A percentile compares a stretch with the other conserved stretches of the same genome.
phyloP scores from a whole-genome alignment of 176 grass and related monocot genomes.

The Calamus simplicifolius region DNA sequence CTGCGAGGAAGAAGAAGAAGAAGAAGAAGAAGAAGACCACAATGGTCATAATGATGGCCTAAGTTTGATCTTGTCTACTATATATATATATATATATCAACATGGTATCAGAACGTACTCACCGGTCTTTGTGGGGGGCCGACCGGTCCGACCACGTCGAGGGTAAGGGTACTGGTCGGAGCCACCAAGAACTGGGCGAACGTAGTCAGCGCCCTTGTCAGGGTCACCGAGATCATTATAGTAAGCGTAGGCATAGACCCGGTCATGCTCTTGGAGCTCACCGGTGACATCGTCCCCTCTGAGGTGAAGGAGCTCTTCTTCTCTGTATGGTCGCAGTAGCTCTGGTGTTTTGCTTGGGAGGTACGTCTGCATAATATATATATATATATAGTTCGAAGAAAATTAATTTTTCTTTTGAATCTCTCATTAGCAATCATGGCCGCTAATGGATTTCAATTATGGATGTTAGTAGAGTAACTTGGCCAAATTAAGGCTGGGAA shows the following conservation, averaged over 20 bases:
- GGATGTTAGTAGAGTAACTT: too few relatives aligned
- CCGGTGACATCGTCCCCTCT: conserved; percentile 35
- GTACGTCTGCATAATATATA: conserved; percentile 54
- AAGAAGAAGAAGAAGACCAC: too few relatives aligned
- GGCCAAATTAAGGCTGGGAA: too few relatives aligned
- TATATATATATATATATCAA: too few relatives aligned
- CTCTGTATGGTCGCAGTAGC: conserved; percentile 36
- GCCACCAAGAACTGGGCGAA: conserved; percentile 56
- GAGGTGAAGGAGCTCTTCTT: conserved; percentile 58
- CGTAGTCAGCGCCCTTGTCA: conserved; percentile 26
- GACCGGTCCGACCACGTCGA: conserved; percentile 67
- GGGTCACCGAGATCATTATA: conserved; percentile 81
- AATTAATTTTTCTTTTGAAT: background rate
- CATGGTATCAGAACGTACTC: too few relatives aligned
- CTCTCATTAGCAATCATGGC: too few relatives aligned
- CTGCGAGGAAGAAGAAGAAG: background rate
- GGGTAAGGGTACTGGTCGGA: conserved; percentile 61
- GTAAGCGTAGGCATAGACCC: conserved; percentile 59
- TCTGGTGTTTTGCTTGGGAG: conserved; percentile 64
- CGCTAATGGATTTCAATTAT: too few relatives aligned
- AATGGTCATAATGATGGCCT: too few relatives aligned
- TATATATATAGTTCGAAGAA: too few relatives aligned
- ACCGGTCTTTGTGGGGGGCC: conserved; percentile 26
- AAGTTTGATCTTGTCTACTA: too few relatives aligned
- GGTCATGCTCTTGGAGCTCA: conserved; percentile 50